phyloP scores from a whole-genome alignment of 2,329 filamentous ascomycete species.

The Cryphonectria radicalis region DNA sequence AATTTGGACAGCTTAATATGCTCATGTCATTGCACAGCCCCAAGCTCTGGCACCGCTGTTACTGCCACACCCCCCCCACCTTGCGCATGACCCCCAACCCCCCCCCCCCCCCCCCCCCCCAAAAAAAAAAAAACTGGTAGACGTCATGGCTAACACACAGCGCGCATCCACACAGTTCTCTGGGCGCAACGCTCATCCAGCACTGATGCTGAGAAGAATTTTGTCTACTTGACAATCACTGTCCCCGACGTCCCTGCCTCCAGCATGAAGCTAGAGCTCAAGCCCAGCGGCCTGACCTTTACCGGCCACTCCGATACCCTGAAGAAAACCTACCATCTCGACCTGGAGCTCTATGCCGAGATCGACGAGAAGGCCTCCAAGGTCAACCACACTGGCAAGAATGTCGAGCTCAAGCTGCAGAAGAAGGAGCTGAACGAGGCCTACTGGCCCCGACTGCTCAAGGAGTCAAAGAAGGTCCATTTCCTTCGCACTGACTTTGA shows the following conservation, averaged over 20 bases:
- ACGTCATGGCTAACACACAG: constrained; percentile 2
- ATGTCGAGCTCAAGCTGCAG: constrained; percentile 86
- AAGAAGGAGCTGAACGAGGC: constrained; percentile 97
- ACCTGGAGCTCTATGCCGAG: constrained; percentile 86
- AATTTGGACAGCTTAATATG: constrained; percentile 20
- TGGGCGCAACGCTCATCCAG: constrained; percentile 96
- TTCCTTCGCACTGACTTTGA: constrained; percentile 99
- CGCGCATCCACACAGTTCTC: constrained; percentile 66
- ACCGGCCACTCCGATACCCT: constrained; percentile 80
- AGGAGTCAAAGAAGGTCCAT: constrained; percentile 87
- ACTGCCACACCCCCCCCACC: not conserved
- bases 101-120: not conserved
- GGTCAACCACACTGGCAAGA: constrained; percentile 85
- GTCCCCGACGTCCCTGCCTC: constrained; percentile 81
- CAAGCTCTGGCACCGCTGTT: not conserved
- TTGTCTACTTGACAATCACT: constrained; percentile 89
- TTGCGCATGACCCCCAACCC: constrained; percentile 1
- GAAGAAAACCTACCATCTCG: constrained; percentile 84
- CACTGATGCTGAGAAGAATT: constrained; percentile 84
- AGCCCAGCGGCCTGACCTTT: constrained; percentile 78
- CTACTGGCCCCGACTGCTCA: constrained; percentile 94
- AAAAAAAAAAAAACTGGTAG: not conserved
- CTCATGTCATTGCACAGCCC: constrained; percentile 2
- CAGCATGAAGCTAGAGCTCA: constrained; percentile 81
- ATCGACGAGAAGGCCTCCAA: constrained; percentile 86